Evolutionary conservation across 768 basidiomycete species (phyloP), one percentile per base, ranked within the genome.

Genomic region (Cystobasidium tubakii): DNA sequence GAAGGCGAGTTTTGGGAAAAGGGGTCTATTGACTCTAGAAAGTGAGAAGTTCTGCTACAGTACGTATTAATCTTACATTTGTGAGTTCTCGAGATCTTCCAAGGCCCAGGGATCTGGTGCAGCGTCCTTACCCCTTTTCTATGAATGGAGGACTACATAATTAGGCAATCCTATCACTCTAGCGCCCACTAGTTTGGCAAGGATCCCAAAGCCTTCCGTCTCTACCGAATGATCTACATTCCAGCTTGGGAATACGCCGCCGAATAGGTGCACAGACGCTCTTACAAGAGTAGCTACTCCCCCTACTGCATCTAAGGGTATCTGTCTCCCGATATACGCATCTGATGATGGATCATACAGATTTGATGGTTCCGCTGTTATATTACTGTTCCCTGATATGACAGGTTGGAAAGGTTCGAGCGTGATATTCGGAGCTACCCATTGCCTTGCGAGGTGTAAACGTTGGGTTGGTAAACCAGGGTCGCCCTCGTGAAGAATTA

Each of bases 181-280:
- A 15, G 69, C 75, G 1, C 65, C 55, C 23, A 78, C 13, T 33
- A n/a, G 21, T 42, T 75, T 73, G 6, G 73, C 74, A 6, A 78
- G 7, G 54, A 71, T 60, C 27, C 70, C 77, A 44, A 78, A 78
- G n/a, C 77, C 73, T 57, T 75, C 74, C 3, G 74, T 75, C 34
- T 75, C 74, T 9, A 75, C 42, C 27, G 69, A 21, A 36, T 72
- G 55, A 62, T 72, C 42, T 23, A 53, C 69, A 33, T 44, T 25
- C 74, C 74, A 75, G 34, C 55, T 63, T 19, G 74, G 74, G 54
- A 75, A 75, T 10, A 71, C 63, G 17, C 67, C 74, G 15, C 74
- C 74, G 13, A 62, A 46, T 19, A 67, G 39, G 31, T 75, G 74
- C 0, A 72, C 53, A 12, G 69, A 39, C 0, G 74, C 74, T 23